Base-by-base conservation (phyloP, 2,329 filamentous ascomycete genomes). In the Clonostachys chloroleuca region DNA sequence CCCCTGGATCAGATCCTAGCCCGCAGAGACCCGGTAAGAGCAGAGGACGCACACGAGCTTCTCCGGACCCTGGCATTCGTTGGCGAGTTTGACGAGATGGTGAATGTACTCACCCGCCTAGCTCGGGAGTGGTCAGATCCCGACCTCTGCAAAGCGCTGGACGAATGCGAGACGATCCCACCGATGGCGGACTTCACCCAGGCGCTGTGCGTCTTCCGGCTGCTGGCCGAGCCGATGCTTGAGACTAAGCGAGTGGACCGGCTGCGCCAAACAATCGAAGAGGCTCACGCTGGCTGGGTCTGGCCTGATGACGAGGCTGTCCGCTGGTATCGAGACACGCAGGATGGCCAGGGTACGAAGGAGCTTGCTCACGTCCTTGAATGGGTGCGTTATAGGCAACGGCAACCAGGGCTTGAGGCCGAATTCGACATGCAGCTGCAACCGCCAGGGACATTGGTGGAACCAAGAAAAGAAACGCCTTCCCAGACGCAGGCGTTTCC, bases 31-130 rank as follows among this genome's bases (percentile, higher is more conserved):
- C 58, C 60, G 3, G 59, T 66, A 37, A 53, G 57, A 47, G 62
- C 60, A 6, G 54, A 58, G 81, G 53, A 65, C 13, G 63, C 57
- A 2, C 80, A 86, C 54, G 67, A 70, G 3, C 86, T 87, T 58
- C 74, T 90, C 59, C 74, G 83, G 42, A 74, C 80, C 2, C 67
- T 90, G 18, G 85, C 79, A 1, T 74, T 77, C 45, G 62, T 82
- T n/a, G 76, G 75, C 35, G 81, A 89, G 52, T 70, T 72, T 43
- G 65, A 75, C 3, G 80, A 77, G 44, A 80, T 89, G 59, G 70
- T 77, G 6, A 67, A 66, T 5, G 63, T 84, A 6, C 63, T 85
- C 13, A 61, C 66, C 33, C 91, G 84, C 83, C 77, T 86, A 53
- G 63, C 77, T 1, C 54, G 63, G 20, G 64, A 81, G 52, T 74